phyloP scores from a whole-genome alignment of 306 rosid genomes.

The Citrullus mucosospermus region DNA sequence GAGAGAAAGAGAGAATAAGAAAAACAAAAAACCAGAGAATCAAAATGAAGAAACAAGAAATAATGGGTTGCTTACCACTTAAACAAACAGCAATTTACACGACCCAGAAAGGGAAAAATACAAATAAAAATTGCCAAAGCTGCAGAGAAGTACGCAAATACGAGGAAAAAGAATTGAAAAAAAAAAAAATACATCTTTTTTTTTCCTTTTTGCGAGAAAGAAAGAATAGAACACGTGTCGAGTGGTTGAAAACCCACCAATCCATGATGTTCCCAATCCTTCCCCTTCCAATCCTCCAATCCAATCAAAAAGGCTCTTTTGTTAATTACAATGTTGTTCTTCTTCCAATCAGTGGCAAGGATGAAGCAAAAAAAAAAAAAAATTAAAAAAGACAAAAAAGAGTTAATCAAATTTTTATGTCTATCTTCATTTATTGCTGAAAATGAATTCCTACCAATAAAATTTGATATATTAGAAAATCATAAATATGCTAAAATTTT shows the following conservation, averaged over 20 bases:
- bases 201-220: not conserved
- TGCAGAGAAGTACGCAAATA: not conserved
- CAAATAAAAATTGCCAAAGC: not conserved
- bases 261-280: constrained; percentile 26
- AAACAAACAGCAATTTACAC: not conserved
- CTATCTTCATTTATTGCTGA: not conserved
- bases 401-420: not conserved
- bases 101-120: constrained; percentile 1
- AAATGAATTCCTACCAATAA: not conserved
- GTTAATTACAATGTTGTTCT: not conserved
- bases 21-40: constrained; percentile 6
- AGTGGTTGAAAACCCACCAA: constrained; percentile 43
- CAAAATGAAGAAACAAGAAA: constrained; percentile 12
- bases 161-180: not conserved
- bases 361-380: not conserved
- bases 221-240: constrained; percentile 40
- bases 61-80: constrained; percentile 16
- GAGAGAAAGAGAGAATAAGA: constrained; percentile 4
- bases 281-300: constrained; percentile 33
- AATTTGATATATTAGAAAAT: not conserved
- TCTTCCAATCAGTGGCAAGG: not conserved
- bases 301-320: constrained; percentile 13
- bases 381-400: not conserved
- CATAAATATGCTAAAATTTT: not conserved
- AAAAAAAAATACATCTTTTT: not conserved